A percentile compares a stretch with the other conserved stretches of the same genome.
Evolutionary conservation across 2,329 filamentous ascomycete genomes (phyloP).

Genomic region (Xylaria sp.): DNA sequence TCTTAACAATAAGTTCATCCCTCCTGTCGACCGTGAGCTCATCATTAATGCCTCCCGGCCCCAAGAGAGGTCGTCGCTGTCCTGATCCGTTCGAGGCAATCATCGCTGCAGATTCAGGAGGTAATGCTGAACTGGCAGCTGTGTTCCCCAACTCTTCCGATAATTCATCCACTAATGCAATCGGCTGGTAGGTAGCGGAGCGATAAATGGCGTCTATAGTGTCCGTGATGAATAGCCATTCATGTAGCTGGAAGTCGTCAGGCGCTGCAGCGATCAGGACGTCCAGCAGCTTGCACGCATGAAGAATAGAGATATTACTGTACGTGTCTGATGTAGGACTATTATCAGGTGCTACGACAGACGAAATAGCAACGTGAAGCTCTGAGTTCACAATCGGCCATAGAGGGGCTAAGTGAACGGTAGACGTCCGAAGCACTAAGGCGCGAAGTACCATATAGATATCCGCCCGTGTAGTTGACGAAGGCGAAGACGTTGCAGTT

Average conservation of each 20-base stretch:
- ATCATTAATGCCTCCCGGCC: conserved; percentile 63
- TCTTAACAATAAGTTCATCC: conserved; percentile 77
- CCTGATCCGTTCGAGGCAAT: conserved; percentile 45
- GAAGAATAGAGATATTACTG: conserved; percentile 79
- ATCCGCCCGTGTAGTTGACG: conserved; percentile 87
- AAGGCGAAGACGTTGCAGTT: conserved; percentile 88
- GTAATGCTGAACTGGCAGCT: conserved; percentile 46
- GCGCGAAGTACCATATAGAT: conserved; percentile 89
- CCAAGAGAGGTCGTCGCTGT: conserved; percentile 61
- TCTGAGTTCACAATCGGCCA: conserved; percentile 94
- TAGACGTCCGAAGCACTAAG: conserved; percentile 79
- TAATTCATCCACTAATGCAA: conserved; percentile 85
- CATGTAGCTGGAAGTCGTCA: conserved; percentile 97
- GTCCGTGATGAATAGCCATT: conserved; percentile 97
- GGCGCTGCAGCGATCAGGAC: conserved; percentile 85
- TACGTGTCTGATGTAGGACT: conserved; percentile 75
- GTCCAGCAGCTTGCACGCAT: conserved; percentile 94
- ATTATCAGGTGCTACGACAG: conserved; percentile 74
- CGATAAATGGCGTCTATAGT: conserved; percentile 96
- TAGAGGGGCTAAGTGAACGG: conserved; percentile 81
- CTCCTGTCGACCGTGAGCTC: conserved; percentile 67
- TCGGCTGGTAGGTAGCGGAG: conserved; percentile 72
- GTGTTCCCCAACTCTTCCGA: conserved; percentile 75
- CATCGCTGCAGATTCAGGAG: conserved; percentile 49
- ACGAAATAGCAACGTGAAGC: conserved; percentile 80